Conservation (phyloP, 176 grass and related monocot species). For the Paspalum vaginatum region DNA sequence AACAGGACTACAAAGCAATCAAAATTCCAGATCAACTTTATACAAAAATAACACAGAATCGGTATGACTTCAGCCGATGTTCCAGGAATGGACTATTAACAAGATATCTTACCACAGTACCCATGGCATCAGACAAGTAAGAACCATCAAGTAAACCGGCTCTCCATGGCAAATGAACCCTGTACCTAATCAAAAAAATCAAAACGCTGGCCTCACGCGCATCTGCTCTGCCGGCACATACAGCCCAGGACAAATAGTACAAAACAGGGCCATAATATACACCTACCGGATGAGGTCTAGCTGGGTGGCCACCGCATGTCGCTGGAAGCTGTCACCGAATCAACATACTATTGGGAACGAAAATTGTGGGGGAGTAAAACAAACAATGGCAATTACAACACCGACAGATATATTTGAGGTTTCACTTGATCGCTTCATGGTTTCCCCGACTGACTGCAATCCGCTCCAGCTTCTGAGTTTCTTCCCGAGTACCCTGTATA, state of each 20-base stretch:
- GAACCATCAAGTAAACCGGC: slow-evolving; percentile 31
- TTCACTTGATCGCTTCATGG: slow-evolving; percentile 33
- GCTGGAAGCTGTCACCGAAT: slow-evolving; percentile 36
- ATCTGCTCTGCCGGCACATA: slow-evolving; percentile 1
- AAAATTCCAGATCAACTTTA: slow-evolving; percentile 46
- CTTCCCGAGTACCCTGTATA: slow-evolving; percentile 3
- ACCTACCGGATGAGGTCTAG: slow-evolving; percentile 36
- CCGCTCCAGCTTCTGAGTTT: slow-evolving; percentile 5
- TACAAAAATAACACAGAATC: slow-evolving; percentile 25
- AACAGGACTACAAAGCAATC: not conserved
- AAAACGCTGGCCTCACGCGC: slow-evolving; percentile 1
- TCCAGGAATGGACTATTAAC: slow-evolving; percentile 43
- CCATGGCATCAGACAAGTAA: slow-evolving; percentile 16
- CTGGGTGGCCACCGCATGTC: slow-evolving; percentile 27
- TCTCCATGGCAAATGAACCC: slow-evolving; percentile 34
- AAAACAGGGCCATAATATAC: slow-evolving; percentile 51
- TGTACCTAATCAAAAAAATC: slow-evolving; percentile 41
- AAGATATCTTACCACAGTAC: slow-evolving; percentile 9
- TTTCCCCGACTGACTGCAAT: not conserved
- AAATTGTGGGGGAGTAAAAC: slow-evolving; percentile 3
- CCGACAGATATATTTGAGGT: not conserved
- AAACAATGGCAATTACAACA: slow-evolving; percentile 9
- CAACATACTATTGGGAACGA: slow-evolving; percentile 22
- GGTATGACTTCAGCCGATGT: not conserved
- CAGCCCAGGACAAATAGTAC: slow-evolving; percentile 36